Evolutionary conservation across 768 basidiomycete genomes (phyloP), one percentile per base, ranked within the genome.

Genomic region (Omphalotus guepiniiformis): DNA sequence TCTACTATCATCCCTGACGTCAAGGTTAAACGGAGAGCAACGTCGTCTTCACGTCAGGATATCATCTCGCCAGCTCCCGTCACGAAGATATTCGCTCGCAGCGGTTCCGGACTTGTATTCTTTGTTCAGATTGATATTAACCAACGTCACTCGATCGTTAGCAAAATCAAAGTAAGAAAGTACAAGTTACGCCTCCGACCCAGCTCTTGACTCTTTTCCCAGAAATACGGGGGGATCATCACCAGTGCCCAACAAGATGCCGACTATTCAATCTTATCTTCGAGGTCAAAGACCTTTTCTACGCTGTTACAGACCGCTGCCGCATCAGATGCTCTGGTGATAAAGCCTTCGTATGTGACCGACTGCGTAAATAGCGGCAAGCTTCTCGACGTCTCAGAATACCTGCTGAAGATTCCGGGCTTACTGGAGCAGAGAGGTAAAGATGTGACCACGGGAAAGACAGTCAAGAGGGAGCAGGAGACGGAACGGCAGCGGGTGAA

Each of bases 211-310:
- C 29, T 19, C 47, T 28, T 47, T 28, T 32, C 19, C 32, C 58
- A 90, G 87, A 82, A 73, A 75, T 71, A 83, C 50, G 84, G 81
- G 8, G 87, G 87, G 7, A 72, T 60, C 50, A 80, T 87, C 41
- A 72, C 71, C 9, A 69, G 70, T 19, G 70, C 73, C 28, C 72
- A 79, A n/a, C 60, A 66, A 7, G 66, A 70, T 11, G 85, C 85
- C 5, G 78, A 85, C 57, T 85, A 77, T 58, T 70, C 75, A 11
- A 71, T 90, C 28, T 65, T 88, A 30, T 75, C 74, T 41, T 60
- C 72, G 16, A 70, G 72, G 21, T 75, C 78, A 15, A 73, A 71
- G 53, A 71, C 71, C 6, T 84, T 78, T 49, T 66, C 66, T 18
- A 71, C 70, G n/a, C 69, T 81, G 6, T 54, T 71, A 3, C 42